These are phyloP conservation scores for Cryphonectria japonica DNA, from an alignment of 2,329 filamentous ascomycete species.

Conservation along the genomic window DNA sequence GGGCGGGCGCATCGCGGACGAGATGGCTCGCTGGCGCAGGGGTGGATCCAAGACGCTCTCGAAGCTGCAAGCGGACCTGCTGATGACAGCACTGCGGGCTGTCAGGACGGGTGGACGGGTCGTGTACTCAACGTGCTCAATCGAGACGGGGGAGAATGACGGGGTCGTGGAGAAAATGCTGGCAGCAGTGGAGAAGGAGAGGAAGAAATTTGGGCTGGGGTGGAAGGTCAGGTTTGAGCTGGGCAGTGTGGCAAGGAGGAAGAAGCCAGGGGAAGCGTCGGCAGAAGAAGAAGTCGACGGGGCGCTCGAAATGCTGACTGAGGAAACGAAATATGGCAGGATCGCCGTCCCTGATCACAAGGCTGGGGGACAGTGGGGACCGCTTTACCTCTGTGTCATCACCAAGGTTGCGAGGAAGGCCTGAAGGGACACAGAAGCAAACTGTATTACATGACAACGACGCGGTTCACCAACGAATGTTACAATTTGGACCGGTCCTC, in stretches of 20 bases:
- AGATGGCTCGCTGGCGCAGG: constrained; percentile 43
- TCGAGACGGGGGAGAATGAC: constrained; percentile 46
- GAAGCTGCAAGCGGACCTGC: constrained; percentile 39
- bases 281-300: constrained; percentile 31
- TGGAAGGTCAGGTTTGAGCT: constrained; percentile 38
- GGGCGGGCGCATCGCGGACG: constrained; percentile 38
- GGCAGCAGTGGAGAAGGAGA: constrained; percentile 41
- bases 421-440: constrained; percentile 1
- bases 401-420: constrained; percentile 38
- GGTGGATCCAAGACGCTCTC: constrained; percentile 42
- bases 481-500: background rate
- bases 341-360: constrained; percentile 45
- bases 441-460: background rate
- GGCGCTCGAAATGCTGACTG: constrained; percentile 35
- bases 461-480: background rate
- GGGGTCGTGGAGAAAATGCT: constrained; percentile 42
- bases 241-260: constrained; percentile 28
- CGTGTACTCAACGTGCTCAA: constrained; percentile 46
- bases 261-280: constrained; percentile 14
- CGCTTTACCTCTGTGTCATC: constrained; percentile 44
- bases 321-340: constrained; percentile 43
- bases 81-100: constrained; percentile 42
- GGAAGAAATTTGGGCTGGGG: constrained; percentile 38
- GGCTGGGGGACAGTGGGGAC: constrained; percentile 42
- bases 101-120: constrained; percentile 41